phyloP scores from a whole-genome alignment of 2,329 filamentous ascomycete genomes.

The Elsinoe perseae region DNA sequence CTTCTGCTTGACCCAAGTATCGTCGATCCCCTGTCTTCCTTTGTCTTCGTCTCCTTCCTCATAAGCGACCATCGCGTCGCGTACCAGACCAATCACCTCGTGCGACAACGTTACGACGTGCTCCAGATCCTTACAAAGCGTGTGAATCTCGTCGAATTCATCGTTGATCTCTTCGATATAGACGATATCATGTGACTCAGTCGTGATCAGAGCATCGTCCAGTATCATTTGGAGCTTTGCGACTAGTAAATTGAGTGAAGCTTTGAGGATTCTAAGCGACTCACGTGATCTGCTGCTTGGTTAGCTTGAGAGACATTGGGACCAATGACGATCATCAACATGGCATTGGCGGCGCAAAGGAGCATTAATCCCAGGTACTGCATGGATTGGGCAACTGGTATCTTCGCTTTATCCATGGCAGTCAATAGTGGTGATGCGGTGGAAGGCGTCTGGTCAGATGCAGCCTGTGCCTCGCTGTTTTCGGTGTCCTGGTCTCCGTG shows the following conservation, averaged over 20 bases:
- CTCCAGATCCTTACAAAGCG: not conserved
- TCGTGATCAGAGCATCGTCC: not conserved
- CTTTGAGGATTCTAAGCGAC: not conserved
- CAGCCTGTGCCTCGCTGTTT: too few relatives aligned
- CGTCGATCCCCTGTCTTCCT: not conserved
- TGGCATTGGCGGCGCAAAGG: too few relatives aligned
- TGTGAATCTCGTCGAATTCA: not conserved
- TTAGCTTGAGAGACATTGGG: too few relatives aligned
- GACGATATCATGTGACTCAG: not conserved
- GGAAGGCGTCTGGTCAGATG: too few relatives aligned
- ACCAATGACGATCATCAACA: too few relatives aligned
- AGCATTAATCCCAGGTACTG: too few relatives aligned
- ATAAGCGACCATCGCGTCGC: not conserved
- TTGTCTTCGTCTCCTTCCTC: not conserved
- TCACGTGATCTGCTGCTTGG: not conserved
- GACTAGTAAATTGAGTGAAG: not conserved
- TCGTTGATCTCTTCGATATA: not conserved
- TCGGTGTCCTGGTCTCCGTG: too few relatives aligned
- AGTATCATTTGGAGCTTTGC: not conserved
- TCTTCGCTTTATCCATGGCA: too few relatives aligned
- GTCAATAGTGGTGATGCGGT: too few relatives aligned
- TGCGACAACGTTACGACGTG: not conserved
- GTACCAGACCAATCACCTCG: not conserved
- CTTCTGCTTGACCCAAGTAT: not conserved
- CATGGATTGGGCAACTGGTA: too few relatives aligned